Evolutionary conservation across 129 eudicot genomes (phyloP).

Genomic region (Escallonia rubra): DNA sequence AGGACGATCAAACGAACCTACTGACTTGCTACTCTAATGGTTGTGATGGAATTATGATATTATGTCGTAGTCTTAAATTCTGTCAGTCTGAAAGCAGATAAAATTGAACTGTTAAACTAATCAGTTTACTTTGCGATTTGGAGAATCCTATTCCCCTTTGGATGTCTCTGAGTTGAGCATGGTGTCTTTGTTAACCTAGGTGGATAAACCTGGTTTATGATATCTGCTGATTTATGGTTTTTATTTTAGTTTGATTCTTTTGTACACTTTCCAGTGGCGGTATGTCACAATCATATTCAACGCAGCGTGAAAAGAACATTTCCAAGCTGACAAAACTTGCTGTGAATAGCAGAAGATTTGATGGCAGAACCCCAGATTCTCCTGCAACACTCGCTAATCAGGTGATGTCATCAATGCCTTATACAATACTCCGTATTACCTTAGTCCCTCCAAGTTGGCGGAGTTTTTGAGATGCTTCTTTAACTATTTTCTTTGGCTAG

Average conservation of each 20-base stretch:
- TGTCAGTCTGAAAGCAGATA: too few relatives aligned
- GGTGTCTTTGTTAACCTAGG: background rate
- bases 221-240: background rate
- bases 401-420: conserved; percentile 23
- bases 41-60: too few relatives aligned
- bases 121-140: too few relatives aligned
- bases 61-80: too few relatives aligned
- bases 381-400: conserved; percentile 67
- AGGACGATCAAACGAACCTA: too few relatives aligned
- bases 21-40: too few relatives aligned
- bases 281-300: conserved; percentile 49
- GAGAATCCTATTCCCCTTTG: too few relatives aligned
- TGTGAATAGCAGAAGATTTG: conserved; percentile 51
- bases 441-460: too few relatives aligned
- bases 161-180: background rate
- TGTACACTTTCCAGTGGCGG: conserved; percentile 22
- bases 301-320: conserved; percentile 49
- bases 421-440: too few relatives aligned
- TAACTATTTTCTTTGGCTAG: too few relatives aligned
- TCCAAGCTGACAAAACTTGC: conserved; percentile 71
- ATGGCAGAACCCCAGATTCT: conserved; percentile 72
- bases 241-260: background rate
- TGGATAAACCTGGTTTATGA: background rate
- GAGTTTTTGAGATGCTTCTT: too few relatives aligned
- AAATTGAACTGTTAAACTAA: too few relatives aligned